These are phyloP conservation scores for Trichoderma guizhouense DNA, from an alignment of 2,329 filamentous ascomycete species.

Conservation along the genomic window DNA sequence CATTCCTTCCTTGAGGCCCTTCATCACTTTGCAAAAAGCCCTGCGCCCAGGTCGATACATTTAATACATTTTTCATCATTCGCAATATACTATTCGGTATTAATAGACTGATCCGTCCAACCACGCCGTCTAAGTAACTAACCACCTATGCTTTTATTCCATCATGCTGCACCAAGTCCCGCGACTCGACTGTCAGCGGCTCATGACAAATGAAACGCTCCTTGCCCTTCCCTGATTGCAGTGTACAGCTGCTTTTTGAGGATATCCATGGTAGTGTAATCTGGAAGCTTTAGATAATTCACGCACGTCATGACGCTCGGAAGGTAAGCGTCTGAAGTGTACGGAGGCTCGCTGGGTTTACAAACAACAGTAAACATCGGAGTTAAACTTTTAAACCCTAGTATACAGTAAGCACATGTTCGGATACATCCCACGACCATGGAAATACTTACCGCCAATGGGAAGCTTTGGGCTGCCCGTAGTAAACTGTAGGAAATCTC, in stretches of 20 bases:
- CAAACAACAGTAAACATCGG: slow-evolving; percentile 99
- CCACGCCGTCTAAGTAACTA: not conserved
- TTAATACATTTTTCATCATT: not conserved
- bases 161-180: not conserved
- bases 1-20: not conserved
- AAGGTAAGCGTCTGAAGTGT: slow-evolving; percentile 94
- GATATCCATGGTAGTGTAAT: slow-evolving; percentile 77
- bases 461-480: slow-evolving; percentile 97
- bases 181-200: not conserved
- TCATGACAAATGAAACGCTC: slow-evolving; percentile 86
- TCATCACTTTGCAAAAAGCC: not conserved
- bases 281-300: slow-evolving; percentile 96
- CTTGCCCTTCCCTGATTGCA: slow-evolving; percentile 93
- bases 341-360: slow-evolving; percentile 94
- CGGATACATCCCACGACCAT: slow-evolving; percentile 20
- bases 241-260: slow-evolving; percentile 76
- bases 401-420: slow-evolving; percentile 31
- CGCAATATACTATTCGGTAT: not conserved
- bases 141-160: not conserved
- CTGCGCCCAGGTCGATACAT: not conserved
- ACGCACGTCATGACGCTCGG: slow-evolving; percentile 99
- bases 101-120: not conserved
- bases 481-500: slow-evolving; percentile 95
- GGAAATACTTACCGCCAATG: slow-evolving; percentile 70
- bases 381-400: slow-evolving; percentile 93